Evolutionary conservation across 768 basidiomycete genomes (phyloP).

Genomic region (Termitomyces titanicus): DNA sequence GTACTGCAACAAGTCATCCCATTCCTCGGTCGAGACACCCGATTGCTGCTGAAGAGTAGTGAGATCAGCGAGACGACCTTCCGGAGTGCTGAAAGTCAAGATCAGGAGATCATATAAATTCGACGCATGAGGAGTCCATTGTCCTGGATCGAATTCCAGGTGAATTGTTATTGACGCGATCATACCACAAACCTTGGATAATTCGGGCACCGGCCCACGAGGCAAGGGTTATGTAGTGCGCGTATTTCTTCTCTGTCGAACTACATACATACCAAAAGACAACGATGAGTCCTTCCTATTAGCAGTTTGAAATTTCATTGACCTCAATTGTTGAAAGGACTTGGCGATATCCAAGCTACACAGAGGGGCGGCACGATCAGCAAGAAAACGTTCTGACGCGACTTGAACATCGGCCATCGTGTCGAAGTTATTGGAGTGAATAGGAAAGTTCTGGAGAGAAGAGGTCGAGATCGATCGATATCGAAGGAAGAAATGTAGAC

Average conservation of each 20-base stretch:
- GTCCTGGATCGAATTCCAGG: slow-evolving; percentile 35
- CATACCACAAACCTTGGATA: slow-evolving; percentile 48
- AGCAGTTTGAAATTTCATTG: background rate
- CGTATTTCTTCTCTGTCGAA: slow-evolving; percentile 72
- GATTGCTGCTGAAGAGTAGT: slow-evolving; percentile 47
- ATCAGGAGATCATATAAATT: slow-evolving; percentile 71
- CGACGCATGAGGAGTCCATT: slow-evolving; percentile 74
- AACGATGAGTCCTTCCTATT: background rate
- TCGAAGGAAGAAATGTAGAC: background rate
- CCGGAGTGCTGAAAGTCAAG: slow-evolving; percentile 54
- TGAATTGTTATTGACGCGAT: background rate
- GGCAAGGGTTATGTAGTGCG: slow-evolving; percentile 66
- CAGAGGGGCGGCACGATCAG: slow-evolving; percentile 73
- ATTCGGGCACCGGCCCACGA: slow-evolving; percentile 85
- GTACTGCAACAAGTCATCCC: slow-evolving; percentile 71
- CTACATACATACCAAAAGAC: slow-evolving; percentile 31
- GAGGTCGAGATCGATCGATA: background rate
- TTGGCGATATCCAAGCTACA: slow-evolving; percentile 67
- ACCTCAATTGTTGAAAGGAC: slow-evolving; percentile 71
- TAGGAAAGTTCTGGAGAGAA: background rate
- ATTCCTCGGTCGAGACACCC: slow-evolving; percentile 54
- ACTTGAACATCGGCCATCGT: slow-evolving; percentile 28
- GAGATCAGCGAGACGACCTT: slow-evolving; percentile 57
- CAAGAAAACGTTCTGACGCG: slow-evolving; percentile 63
- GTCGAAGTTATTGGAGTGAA: background rate